Evolutionary conservation across 108 stramenopile species (phyloP).

Genomic region (Cyclotella baltica): DNA sequence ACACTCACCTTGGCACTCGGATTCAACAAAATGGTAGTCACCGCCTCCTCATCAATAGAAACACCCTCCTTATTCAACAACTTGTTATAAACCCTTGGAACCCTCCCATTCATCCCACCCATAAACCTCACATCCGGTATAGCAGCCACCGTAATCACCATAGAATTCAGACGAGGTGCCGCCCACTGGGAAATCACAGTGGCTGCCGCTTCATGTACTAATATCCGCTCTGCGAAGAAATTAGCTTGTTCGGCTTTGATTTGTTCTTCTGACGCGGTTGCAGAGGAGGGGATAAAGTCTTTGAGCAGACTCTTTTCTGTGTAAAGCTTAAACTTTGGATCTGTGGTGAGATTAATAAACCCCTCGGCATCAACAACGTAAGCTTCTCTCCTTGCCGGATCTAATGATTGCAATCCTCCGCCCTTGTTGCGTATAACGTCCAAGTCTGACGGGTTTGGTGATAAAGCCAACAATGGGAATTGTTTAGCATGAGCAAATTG

Average conservation of each 20-base stretch:
- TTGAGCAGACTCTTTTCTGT: constrained; percentile 83
- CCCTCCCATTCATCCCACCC: constrained; percentile 80
- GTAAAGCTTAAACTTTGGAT: constrained; percentile 80
- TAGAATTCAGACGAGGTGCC: constrained; percentile 50
- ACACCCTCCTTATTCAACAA: constrained; percentile 28
- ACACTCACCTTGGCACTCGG: constrained; percentile 60
- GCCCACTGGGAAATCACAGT: constrained; percentile 69
- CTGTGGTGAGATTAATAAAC: constrained; percentile 75
- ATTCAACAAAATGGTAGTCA: constrained; percentile 87
- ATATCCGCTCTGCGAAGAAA: constrained; percentile 81
- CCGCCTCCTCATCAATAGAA: constrained; percentile 70
- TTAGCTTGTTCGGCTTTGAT: constrained; percentile 56
- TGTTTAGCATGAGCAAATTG: constrained; percentile 53
- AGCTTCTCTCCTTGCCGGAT: constrained; percentile 54
- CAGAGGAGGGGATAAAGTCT: constrained; percentile 56
- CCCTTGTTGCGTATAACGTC: constrained; percentile 45
- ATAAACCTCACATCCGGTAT: constrained; percentile 74
- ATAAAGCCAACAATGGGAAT: constrained; percentile 64
- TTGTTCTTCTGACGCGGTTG: neutral
- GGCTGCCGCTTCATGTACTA: constrained; percentile 84
- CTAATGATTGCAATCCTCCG: constrained; percentile 70
- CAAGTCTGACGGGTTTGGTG: constrained; percentile 72
- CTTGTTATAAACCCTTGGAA: constrained; percentile 67
- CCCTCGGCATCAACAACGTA: constrained; percentile 83
- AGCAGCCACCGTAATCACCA: constrained; percentile 71